These are phyloP conservation scores for Pharnaceum exiguum DNA, from an alignment of 148 eudicot species.

Conservation along the genomic window DNA sequence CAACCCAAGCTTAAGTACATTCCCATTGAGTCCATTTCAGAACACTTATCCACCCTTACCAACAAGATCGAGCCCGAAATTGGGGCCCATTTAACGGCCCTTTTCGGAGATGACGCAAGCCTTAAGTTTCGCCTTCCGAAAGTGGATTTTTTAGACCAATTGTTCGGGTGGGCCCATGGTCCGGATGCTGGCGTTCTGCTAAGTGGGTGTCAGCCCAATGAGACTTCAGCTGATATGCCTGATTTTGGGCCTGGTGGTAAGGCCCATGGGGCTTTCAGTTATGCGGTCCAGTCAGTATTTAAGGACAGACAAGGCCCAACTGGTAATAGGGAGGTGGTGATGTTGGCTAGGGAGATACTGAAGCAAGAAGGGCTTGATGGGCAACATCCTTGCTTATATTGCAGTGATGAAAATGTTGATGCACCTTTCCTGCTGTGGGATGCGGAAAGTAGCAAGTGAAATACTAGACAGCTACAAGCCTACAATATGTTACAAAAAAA, in stretches of 20 bases:
- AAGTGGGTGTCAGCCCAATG: constrained; percentile 61
- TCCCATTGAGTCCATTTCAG: constrained; percentile 32
- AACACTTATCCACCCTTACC: constrained; percentile 41
- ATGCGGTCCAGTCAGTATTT: constrained; percentile 43
- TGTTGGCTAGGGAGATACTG: constrained; percentile 38
- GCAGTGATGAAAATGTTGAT: constrained; percentile 63
- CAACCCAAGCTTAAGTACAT: constrained; percentile 26
- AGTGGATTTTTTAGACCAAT: constrained; percentile 14
- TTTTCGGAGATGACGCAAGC: constrained; percentile 49
- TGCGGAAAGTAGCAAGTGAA: background rate
- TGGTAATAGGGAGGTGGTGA: constrained; percentile 49
- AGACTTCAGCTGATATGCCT: constrained; percentile 46
- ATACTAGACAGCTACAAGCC: no score
- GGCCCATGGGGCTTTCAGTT: constrained; percentile 60
- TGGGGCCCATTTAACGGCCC: constrained; percentile 37
- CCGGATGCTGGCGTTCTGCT: constrained; percentile 48
- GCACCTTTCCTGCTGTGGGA: constrained; percentile 39
- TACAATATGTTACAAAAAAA: no score
- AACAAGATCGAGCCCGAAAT: constrained; percentile 32
- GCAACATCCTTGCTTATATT: constrained; percentile 75
- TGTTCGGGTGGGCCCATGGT: constrained; percentile 14
- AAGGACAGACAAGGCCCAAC: constrained; percentile 29
- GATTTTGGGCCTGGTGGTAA: constrained; percentile 17
- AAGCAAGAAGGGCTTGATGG: constrained; percentile 25
- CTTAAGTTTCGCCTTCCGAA: constrained; percentile 33